A percentile compares a stretch with the other conserved stretches of the same genome.
Evolutionary conservation across 2,329 filamentous ascomycete species (phyloP).

Genomic region (Venturiaceae sp.): DNA sequence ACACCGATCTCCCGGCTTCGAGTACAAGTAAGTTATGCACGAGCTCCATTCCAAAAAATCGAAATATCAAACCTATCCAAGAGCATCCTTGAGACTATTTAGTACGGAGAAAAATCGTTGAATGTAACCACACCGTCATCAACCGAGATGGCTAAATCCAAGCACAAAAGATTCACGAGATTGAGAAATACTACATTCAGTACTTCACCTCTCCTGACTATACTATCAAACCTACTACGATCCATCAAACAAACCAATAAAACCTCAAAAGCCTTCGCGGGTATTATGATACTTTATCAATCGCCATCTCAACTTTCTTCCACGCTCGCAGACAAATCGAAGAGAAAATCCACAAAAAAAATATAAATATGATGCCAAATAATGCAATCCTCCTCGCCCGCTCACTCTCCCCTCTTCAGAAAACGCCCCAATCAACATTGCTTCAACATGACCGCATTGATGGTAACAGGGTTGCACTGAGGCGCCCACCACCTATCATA

Average conservation of each 20-base stretch:
- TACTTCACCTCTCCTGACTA: too few species aligned
- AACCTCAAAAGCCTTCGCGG: not conserved
- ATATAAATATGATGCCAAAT: not conserved
- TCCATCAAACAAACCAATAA: not conserved
- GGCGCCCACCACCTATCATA: slow-evolving; percentile 45
- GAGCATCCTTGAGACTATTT: too few species aligned
- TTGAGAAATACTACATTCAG: too few species aligned
- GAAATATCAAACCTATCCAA: too few species aligned
- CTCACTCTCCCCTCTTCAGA: not conserved
- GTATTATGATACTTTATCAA: not conserved
- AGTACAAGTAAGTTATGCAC: too few species aligned
- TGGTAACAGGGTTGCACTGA: not conserved
- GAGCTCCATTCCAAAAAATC: too few species aligned
- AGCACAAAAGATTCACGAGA: not conserved
- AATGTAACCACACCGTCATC: too few species aligned
- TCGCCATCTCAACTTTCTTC: not conserved
- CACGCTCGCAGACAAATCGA: not conserved
- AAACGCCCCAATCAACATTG: not conserved
- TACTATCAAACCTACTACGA: too few species aligned
- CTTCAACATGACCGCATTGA: not conserved
- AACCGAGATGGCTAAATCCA: too few species aligned
- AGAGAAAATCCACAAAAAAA: too few species aligned
- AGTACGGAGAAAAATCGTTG: too few species aligned
- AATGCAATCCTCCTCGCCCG: not conserved
- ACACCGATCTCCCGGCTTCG: too few species aligned